Evolutionary conservation across 192 early-diverging fungal genomes (phyloP), one percentile per base, ranked within the genome.

Genomic region (Chytriomyces hyalinus): DNA sequence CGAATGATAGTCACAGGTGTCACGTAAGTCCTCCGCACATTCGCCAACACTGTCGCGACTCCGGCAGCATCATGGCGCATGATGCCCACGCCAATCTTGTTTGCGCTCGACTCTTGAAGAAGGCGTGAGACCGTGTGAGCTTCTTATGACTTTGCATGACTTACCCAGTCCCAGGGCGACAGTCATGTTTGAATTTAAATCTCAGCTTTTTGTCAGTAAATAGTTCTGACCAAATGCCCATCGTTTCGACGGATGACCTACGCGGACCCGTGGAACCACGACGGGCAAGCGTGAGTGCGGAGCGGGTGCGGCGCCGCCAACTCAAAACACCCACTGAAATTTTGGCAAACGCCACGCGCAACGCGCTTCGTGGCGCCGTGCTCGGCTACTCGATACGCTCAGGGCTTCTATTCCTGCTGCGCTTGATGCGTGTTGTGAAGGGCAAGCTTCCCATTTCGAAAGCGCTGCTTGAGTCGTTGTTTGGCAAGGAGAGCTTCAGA

Each of bases 11-110:
- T 36, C 36, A 36, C 36, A 20, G 98, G 98, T 11, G 98, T 96
- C 77, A 97, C 93, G 85, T 96, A 98, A 0, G 98, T 99, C 64
- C 94, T 88, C 26, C 98, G 88, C 20, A 95, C 80, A 73, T 99
- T 99, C 46, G 98, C 90, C 22, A 98, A 91, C 13, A 94, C 86
- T 24, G 89, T 87, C 2, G 92, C 90, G 20, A 84, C 78, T 47
- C 78, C 81, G 28, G 48, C 36, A 46, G 85, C 84, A 7, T 65
- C 69, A 77, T 98, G 96, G 63, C 88, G 85, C 65, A 99, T 93
- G 78, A 99, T 91, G 4, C 98, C 98, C 6, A 99, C 89, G 11
- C 98, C 97, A 61, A 99, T 86, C 84, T 99, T 99, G 87, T 99
- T 99, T 50, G 98, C 98, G 8, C 93, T 67, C 92, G 77, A 77